Evolutionary conservation across 805 yeast species (phyloP), one percentile per base, ranked within the genome.

Genomic region (Yarrowia bubula): DNA sequence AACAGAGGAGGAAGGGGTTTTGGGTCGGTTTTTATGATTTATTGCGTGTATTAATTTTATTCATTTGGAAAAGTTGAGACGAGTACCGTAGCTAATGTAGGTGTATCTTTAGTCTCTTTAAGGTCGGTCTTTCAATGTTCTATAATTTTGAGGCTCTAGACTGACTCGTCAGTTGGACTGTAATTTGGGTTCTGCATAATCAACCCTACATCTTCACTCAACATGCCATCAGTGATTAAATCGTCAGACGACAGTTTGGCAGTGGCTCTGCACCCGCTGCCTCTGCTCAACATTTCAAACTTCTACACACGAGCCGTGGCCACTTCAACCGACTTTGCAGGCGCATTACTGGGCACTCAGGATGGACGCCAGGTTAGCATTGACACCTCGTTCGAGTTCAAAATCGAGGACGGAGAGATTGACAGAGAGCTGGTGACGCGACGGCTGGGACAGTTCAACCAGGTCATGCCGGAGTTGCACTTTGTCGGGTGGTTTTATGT

Each of bases 201-300:
- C 53, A 35, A 50, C 5, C 3, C 5, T 22, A 22, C 28, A 5
- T 22, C 28, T n/a, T 33, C 33, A 6, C 50, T 9, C 18, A 5
- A 10, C 37, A 41, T 58, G 55, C 48, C 46, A n/a, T 22, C 63
- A 15, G 43, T 53, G 1, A 15, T 32, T 14, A 51, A 47, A n/a
- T 62, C 66, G 11, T 32, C 44, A 11, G 64, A 51, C 38, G 31
- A 28, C 44, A 58, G 64, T 35, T 31, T 64, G 22, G 41, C 66
- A 22, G 60, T 71, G 31, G 53, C 63, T 13, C 62, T 76, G 10
- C 78, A 76, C 66, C 77, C 78, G 5, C 66, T 76, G 46, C 75
- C 78, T 5, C 55, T 75, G 38, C 71, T 75, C 47, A 75, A 74
- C 67, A 72, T 75, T 10, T 73, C 78, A 31, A 78, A 75, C 66